Evolutionary conservation across 352 stramenopile genomes (phyloP).

Genomic region (Phytophthora pistaciae): DNA sequence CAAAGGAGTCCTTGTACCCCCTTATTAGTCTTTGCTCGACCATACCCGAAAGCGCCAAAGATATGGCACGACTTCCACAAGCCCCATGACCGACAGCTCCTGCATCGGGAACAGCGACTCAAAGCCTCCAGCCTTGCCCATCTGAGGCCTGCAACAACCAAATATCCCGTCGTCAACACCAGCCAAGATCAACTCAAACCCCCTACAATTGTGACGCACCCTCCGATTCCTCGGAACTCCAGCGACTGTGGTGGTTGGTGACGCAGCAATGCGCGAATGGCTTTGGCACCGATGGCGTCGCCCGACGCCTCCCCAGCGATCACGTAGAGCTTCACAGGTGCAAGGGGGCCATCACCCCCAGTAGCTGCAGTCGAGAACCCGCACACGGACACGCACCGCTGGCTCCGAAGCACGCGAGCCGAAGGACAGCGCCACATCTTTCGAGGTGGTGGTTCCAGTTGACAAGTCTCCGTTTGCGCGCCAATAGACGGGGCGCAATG

Average conservation of each 20-base stretch:
- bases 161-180: not conserved
- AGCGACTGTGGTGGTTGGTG: constrained; percentile 24
- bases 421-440: constrained; percentile 30
- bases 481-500: constrained; percentile 21
- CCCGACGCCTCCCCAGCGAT: constrained; percentile 79
- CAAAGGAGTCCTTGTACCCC: not conserved
- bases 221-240: constrained; percentile 69
- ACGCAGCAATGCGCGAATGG: constrained; percentile 59
- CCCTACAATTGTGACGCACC: constrained; percentile 33
- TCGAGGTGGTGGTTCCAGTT: not conserved
- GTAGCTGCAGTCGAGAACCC: constrained; percentile 22
- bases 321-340: constrained; percentile 57
- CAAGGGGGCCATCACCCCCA: not conserved
- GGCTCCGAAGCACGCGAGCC: constrained; percentile 7
- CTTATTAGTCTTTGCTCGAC: not conserved
- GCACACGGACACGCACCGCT: constrained; percentile 12
- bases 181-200: too few species aligned
- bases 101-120: constrained; percentile 75
- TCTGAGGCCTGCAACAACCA: constrained; percentile 47
- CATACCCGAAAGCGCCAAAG: constrained; percentile 58
- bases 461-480: constrained; percentile 16
- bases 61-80: constrained; percentile 72
- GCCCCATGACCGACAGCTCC: constrained; percentile 80
- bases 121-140: constrained; percentile 57
- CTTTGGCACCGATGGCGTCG: constrained; percentile 81